Evolutionary conservation across 768 basidiomycete species (phyloP), one percentile per base, ranked within the genome.

Genomic region (Holtermanniella nyarrowii): DNA sequence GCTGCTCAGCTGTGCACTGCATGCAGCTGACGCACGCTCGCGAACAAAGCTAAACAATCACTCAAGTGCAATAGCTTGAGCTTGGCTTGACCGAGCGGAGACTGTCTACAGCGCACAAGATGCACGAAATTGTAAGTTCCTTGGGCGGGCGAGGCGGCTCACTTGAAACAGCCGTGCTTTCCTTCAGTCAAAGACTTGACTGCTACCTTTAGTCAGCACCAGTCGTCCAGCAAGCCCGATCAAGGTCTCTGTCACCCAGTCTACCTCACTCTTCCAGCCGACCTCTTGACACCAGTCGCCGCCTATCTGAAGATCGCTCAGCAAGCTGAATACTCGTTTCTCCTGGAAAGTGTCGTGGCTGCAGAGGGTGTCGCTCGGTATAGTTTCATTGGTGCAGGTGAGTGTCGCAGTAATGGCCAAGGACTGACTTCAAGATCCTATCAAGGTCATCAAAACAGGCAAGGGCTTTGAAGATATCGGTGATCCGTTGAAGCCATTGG

Each of bases 301-400:
- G 91, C 95, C 5, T 99, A 96, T 72, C 81, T 99, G 44, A 82
- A 88, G 52, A 79, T 97, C 55, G 82, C 91, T 12, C 84, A 90
- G 63, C 86, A 89, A 63, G 87, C 88, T 1, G 86, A 85, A 68
- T 87, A 93, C 75, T 90, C 87, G 69, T 99, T 97, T 72, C 74
- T 99, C 44, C 78, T 99, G 41, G 95, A 99, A 72, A 90, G 88
- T 43, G 85, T 97, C 42, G 77, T 88, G 24, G 85, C 80, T 24
- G 91, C 90, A 40, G 88, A 95, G 75, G 87, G 81, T 67, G 75
- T 93, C 44, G 90, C 86, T 26, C 81, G 95, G 48, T 99, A 93
- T 73, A 89, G 87, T 64, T 97, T 96, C 73, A 85, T 99, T 54
- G 95, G 95, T 37, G 82, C 90, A 70, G 88, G 93, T 93, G 66